Conservation (phyloP, 768 basidiomycete genomes). For the Polyporus arcularius region DNA sequence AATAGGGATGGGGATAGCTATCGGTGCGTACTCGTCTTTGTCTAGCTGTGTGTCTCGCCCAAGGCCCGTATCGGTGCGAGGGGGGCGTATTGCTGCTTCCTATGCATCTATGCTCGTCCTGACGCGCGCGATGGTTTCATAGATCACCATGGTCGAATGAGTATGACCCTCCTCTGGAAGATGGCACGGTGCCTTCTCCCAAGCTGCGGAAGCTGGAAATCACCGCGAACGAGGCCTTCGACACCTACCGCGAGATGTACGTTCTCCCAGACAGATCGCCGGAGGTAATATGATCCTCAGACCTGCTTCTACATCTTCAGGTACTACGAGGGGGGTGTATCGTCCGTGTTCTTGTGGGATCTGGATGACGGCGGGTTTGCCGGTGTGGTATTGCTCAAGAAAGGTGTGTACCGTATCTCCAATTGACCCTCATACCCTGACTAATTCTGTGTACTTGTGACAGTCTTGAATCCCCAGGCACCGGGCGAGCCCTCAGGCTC, state of each 20-base stretch:
- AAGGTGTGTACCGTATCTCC: slow-evolving; percentile 51
- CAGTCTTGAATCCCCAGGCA: slow-evolving; percentile 62
- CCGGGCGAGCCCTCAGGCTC: slow-evolving; percentile 73
- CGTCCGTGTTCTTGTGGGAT: slow-evolving; percentile 98
- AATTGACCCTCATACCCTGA: background rate
- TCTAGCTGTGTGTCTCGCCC: too few relatives aligned
- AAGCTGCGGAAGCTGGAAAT: slow-evolving; percentile 91
- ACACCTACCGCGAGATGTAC: slow-evolving; percentile 94
- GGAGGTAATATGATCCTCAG: too few relatives aligned
- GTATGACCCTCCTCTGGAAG: slow-evolving; percentile 87
- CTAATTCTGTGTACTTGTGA: background rate
- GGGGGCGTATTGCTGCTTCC: background rate
- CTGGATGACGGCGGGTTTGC: slow-evolving; percentile 96
- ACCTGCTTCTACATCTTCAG: slow-evolving; percentile 35
- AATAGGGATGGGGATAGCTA: slow-evolving; percentile 92
- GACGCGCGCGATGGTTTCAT: background rate
- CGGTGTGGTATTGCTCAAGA: slow-evolving; percentile 95
- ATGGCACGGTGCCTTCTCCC: slow-evolving; percentile 83
- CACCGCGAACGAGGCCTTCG: slow-evolving; percentile 93
- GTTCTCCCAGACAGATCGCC: slow-evolving; percentile 22
- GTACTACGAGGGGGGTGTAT: slow-evolving; percentile 98
- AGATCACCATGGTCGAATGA: slow-evolving; percentile 99
- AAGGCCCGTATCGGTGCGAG: too few relatives aligned
- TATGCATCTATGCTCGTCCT: background rate
- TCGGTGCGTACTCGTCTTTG: slow-evolving; percentile 47